Percentiles rank a stretch among this genome's conserved stretches.
phyloP scores from a whole-genome alignment of 140 eudicot species.

The Flaveria floridana region DNA sequence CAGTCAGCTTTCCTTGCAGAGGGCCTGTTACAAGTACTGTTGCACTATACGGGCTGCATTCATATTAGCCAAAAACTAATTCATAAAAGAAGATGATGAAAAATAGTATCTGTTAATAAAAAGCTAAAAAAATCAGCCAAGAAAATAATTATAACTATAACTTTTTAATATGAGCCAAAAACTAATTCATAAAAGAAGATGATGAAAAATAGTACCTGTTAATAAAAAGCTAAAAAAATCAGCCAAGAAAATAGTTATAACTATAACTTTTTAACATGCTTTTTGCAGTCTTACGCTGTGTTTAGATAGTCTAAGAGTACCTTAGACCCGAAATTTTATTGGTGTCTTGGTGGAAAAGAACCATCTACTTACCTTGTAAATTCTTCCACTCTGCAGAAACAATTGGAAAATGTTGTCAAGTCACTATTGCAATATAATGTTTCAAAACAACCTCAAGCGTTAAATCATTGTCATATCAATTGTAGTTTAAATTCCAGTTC shows the following conservation, averaged over 20 bases:
- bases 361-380: constrained; percentile 60
- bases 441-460: background rate
- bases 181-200: background rate
- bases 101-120: constrained; percentile 6
- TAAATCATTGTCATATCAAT: constrained; percentile 6
- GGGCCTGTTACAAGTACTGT: constrained; percentile 57
- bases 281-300: constrained; percentile 11
- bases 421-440: constrained; percentile 13
- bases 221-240: background rate
- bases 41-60: constrained; percentile 79
- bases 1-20: constrained; percentile 71
- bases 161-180: constrained; percentile 1
- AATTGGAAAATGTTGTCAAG: constrained; percentile 27
- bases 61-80: constrained; percentile 9
- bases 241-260: background rate
- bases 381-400: constrained; percentile 76
- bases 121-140: background rate
- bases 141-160: too few species aligned
- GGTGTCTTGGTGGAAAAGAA: constrained; percentile 13
- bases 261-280: background rate
- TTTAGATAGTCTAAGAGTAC: constrained; percentile 13
- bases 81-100: background rate
- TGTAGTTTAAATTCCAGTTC: constrained; percentile 10
- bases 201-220: constrained; percentile 9
- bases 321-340: constrained; percentile 1